Evolutionary conservation across 495 filamentous ascomycete species (phyloP), one percentile per base, ranked within the genome.

Genomic region (Pseudoneurospora amorphoporcata): DNA sequence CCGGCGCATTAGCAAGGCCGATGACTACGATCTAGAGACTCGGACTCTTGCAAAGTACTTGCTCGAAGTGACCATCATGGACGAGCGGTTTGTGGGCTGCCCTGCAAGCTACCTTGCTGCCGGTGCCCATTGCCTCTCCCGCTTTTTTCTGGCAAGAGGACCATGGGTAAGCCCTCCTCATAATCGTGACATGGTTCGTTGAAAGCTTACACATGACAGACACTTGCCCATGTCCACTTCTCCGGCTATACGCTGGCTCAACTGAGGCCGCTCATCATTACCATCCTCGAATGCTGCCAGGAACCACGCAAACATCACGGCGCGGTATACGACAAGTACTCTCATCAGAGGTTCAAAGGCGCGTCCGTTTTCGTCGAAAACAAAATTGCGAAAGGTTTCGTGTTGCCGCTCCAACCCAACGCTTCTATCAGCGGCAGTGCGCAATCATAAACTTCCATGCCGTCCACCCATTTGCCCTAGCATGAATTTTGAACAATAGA

Each of bases 41-140:
- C 89, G 95, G 29, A 98, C 96, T 6, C 87, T 99, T 39, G 94
- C 95, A 74, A 99, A 99, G 85, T 99, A 99, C 83, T 98, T 99
- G 83, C 85, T 98, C 68, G 95, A 99, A 80, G 86, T 98, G 53
- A 95, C 93, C 47, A 91, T 98, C 80, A 97, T 99, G 94, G 95
- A 98, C 81, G 95, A 98, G 84, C 91, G 95, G 37, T 98, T 98
- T 77, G 94, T 99, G 53, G 92, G 90, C 65, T 92, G 89, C 78
- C 91, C 92, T 53, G 92, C 95, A 7, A 98, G 94, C 86, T 98
- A 91, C 81, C 82, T 92, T 37, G 91, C 96, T 61, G 95, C 96
- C 45, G 96, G 93, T 14, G 94, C 95, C 47, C 96, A 98, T 80
- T 97, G 93, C 80, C 86, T 98, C 23, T 91, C 95, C n/a, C 90